Evolutionary conservation across 768 basidiomycete species (phyloP), one percentile per base, ranked within the genome.

Genomic region (Tulasnella sp.): DNA sequence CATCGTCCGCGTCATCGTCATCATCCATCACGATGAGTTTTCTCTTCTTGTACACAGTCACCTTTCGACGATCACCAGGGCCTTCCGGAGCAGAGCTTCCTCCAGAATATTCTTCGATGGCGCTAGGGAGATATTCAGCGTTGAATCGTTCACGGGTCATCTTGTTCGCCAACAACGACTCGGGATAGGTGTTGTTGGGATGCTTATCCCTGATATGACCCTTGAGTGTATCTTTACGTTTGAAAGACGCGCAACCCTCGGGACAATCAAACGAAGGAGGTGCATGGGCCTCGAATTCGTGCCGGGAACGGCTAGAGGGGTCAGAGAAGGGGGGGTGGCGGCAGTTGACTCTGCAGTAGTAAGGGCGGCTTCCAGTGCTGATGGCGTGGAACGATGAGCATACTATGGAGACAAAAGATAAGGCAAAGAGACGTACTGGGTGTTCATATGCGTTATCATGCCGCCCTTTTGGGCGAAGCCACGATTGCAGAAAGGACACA

Each of bases 401-500:
- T 46, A 21, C 38, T 31, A 42, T 18, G n/a, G 21, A 8, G 44
- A 8, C 14, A 27, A n/a, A 5, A 27, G 27, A 68, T 8, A 34
- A 52, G 24, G 6, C 5, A n/a, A 34, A 31, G 72, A 39, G 44
- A 74, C 72, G 6, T 39, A 74, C 72, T 74, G 72, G 38, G 24
- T 74, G 72, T 74, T 74, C 72, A 74, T 40, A 46, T 74, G 72
- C 16, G 72, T 74, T n/a, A 12, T 3, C 72, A 74, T 74, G 72
- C 72, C 72, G 36, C 72, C 72, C 18, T 74, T 74, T 74, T 74
- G 72, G 31, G 72, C 72, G n/a, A 74, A 74, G 38, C 31, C 38
- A 24, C 44, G 38, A 14, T 39, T 39, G 72, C 72, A 74, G 72
- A 74, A 42, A 10, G 72, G 9, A 18, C 72, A 74, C 14, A 5